phyloP scores from a whole-genome alignment of 164 flowering plant species.

The Echeveria elegans region DNA sequence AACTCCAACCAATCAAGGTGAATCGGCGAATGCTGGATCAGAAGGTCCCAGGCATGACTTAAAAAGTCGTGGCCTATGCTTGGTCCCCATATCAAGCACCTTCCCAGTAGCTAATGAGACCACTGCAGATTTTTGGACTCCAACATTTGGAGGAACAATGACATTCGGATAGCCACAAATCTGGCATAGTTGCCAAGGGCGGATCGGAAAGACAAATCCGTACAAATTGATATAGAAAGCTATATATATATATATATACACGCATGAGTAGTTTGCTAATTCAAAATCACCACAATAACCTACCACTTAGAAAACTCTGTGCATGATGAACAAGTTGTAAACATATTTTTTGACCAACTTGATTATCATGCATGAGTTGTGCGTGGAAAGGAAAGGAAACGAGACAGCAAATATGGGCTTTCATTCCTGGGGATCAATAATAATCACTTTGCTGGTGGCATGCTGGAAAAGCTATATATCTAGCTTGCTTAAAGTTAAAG shows the following conservation, averaged over 20 bases:
- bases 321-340: background rate
- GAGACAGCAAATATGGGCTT: background rate
- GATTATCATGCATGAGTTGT: background rate
- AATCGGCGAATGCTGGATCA: constrained; percentile 16
- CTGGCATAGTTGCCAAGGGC: background rate
- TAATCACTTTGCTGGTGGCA: constrained; percentile 5
- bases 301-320: background rate
- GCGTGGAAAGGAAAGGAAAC: background rate
- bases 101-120: constrained; percentile 50
- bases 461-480: background rate
- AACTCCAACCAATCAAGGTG: constrained; percentile 23
- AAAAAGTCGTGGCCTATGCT: constrained; percentile 52
- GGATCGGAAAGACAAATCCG: no score
- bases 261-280: no score
- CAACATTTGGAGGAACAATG: constrained; percentile 40
- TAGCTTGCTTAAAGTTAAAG: constrained; percentile 5
- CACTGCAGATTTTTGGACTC: constrained; percentile 65
- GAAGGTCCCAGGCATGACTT: constrained; percentile 41
- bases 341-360: background rate
- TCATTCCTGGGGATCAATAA: background rate
- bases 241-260: no score
- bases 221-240: background rate
- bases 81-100: constrained; percentile 65
- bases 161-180: constrained; percentile 26
- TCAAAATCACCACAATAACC: background rate